A percentile compares a stretch with the other conserved stretches of the same genome.
phyloP scores from a whole-genome alignment of 495 filamentous ascomycete species.

The Thermothielavioides terrestris region DNA sequence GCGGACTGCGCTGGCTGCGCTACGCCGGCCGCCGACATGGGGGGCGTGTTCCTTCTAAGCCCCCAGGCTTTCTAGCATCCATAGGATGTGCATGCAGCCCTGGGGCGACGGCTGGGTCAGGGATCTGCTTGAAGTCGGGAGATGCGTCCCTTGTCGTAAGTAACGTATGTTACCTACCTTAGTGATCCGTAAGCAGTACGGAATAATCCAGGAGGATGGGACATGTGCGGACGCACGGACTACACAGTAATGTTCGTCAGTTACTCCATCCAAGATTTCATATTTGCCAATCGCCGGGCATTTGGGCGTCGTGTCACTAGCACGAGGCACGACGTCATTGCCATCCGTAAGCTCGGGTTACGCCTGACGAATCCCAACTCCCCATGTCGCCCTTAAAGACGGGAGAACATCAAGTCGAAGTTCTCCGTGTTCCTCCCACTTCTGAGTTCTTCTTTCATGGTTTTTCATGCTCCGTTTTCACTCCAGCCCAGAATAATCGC shows the following conservation, averaged over 20 bases:
- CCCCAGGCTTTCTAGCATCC: too few relatives aligned
- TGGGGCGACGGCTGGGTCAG: too few relatives aligned
- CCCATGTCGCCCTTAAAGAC: background rate
- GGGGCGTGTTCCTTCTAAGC: constrained; percentile 6
- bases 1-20: constrained; percentile 29
- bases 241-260: too few relatives aligned
- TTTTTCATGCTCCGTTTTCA: too few relatives aligned
- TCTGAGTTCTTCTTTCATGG: background rate
- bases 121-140: too few relatives aligned
- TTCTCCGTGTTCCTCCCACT: background rate
- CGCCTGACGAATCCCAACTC: background rate
- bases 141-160: too few relatives aligned
- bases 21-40: constrained; percentile 18
- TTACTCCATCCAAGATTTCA: background rate
- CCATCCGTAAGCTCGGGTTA: background rate
- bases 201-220: too few relatives aligned
- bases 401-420: background rate
- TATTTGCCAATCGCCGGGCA: background rate
- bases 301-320: background rate
- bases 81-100: too few relatives aligned
- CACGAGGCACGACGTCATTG: constrained; percentile 8
- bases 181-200: too few relatives aligned
- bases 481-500: background rate
- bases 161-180: too few relatives aligned
- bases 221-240: too few relatives aligned